Base-by-base conservation (phyloP, 2,329 filamentous ascomycete genomes). In the Ascochyta lentis region DNA sequence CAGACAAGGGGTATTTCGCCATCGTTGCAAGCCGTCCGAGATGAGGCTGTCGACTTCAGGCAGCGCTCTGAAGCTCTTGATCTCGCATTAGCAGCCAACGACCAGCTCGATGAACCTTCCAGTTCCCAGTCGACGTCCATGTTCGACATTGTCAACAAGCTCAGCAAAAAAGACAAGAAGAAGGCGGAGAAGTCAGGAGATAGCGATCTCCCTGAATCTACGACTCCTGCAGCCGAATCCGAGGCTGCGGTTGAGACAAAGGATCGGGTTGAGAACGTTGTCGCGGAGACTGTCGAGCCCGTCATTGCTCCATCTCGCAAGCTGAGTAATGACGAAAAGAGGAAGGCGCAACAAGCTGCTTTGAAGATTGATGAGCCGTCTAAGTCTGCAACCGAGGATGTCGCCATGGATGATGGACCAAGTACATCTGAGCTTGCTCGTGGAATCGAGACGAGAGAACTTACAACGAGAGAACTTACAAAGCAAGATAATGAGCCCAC, bases 91-190 rank as follows among this genome's bases (percentile, higher is more conserved):
- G 59, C 56, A 41, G 29, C 52, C 9, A 19, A 45, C 4, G 58
- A 66, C 12, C 31, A 54, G 4, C 37, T 43, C 38, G 56, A 64
- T 9, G 46, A 63, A 35, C 43, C 57, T n/a, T 39, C 62, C 29
- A 12, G 46, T 42, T 49, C 64, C 13, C 41, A 55, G 22, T 40
- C 65, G 15, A 50, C 60, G 16, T 71, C 68, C 2, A 58, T 73
- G 40, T 66, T 69, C 26, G 68, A 71, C 43, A 45, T 70, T 10
- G 67, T 71, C 15, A 60, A 54, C 26, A 67, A 66, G 44, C 58
- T 72, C 29, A 65, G 54, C 57, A 70, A 69, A 49, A 68, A 72
- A 42, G 59, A 69, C 31, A 70, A 70, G 59, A 72, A 71, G 41
- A 67, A 67, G 38, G 54, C 43, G 13, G 69, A 65, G 47, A 69